A percentile compares a stretch with the other conserved stretches of the same genome.
These are phyloP conservation scores for Iris macrosiphon DNA, from an alignment of 106 monocot species.

Conservation along the genomic window DNA sequence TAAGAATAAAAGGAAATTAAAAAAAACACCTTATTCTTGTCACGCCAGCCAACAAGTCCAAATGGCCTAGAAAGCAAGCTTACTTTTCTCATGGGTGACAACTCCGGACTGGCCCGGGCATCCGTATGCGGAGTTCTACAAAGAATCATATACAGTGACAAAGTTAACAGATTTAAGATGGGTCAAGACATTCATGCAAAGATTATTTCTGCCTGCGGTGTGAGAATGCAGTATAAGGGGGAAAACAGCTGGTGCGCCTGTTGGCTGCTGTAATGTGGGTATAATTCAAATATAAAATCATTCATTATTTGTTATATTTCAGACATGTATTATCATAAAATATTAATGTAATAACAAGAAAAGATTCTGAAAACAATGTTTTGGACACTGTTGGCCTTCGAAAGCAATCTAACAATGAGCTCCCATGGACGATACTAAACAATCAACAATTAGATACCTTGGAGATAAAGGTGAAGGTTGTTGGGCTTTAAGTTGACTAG, in stretches of 20 bases:
- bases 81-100: slow-evolving; percentile 31
- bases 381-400: not conserved
- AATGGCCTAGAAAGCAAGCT: slow-evolving; percentile 68
- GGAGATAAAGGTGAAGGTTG: too few species aligned
- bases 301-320: not conserved
- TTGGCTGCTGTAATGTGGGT: not conserved
- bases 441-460: slow-evolving; percentile 22
- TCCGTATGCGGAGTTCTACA: slow-evolving; percentile 32
- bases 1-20: too few species aligned
- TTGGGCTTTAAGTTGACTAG: slow-evolving; percentile 50
- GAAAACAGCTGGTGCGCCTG: too few species aligned
- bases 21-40: slow-evolving; percentile 93
- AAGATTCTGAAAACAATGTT: not conserved
- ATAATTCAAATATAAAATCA: not conserved
- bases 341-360: not conserved
- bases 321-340: not conserved
- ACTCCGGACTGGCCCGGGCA: slow-evolving; percentile 16
- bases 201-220: too few species aligned
- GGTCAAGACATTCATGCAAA: too few species aligned
- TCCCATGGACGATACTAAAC: not conserved
- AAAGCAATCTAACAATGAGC: not conserved
- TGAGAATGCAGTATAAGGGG: not conserved
- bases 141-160: slow-evolving; percentile 1
- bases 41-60: slow-evolving; percentile 75
- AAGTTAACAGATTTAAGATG: too few species aligned